Evolutionary conservation across 2,329 filamentous ascomycete genomes (phyloP), one percentile per base, ranked within the genome.

Genomic region (Claviceps digitariae): DNA sequence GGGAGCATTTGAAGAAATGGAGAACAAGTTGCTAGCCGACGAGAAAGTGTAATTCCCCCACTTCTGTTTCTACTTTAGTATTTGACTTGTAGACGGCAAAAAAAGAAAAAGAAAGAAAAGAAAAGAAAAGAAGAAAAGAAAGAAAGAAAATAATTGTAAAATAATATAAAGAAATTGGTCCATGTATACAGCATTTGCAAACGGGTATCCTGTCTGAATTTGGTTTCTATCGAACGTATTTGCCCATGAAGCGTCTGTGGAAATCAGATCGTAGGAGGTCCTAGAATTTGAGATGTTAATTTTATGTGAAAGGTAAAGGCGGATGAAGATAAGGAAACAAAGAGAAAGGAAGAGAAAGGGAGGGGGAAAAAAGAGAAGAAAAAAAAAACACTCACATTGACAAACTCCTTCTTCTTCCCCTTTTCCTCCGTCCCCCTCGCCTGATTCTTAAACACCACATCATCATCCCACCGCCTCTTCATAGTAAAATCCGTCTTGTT

Each of bases 401-500:
- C 90, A 72, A 98, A 98, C 69, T 95, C 90, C 74, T 91, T 94
- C 73, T 91, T 94, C 70, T 79, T 81, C 74, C 85, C 83, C 74
- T 85, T 90, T 57, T 96, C 89, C 65, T 97, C 91, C 0, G 90
- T 95, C 9, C 91, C 93, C 55, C 93, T 80, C 36, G 91, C 93
- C 72, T 98, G 93, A 69, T 98, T 98, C 75, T 95, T 97, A 73
- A 98, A 98, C 2, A 98, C 90, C 13, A 98, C 93, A 66, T 98
- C 93, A 63, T 98, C 93, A 62, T 98, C 93, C 93, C 93, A 98
- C 61, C 90, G 75, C 60, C 88, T 76, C 77, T 95, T 96, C 64
- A 96, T 84, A 55, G 84, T 90, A 67, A 94, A 97, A 61, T 95
- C 90, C 21, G 79, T 72, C 66, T 87, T 87, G 50, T 97, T 96